Base-by-base conservation (phyloP, 805 yeast genomes). In the Sugiyamaella chiloensis region DNA sequence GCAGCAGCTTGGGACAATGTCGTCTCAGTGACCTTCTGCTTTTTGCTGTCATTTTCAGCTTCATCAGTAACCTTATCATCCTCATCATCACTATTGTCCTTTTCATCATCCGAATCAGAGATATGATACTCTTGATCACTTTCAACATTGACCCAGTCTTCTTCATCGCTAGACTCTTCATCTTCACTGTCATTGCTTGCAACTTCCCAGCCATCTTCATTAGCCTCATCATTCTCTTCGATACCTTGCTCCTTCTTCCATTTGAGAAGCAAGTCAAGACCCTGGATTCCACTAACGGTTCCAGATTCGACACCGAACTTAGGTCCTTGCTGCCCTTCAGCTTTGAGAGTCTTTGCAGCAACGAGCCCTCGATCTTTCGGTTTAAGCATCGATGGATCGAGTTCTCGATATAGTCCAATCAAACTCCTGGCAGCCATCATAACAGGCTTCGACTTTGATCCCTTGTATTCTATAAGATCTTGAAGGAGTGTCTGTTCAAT, bases 331-430 rank as follows among this genome's bases (percentile, higher is more conserved):
- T 58, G 59, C 23, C 50, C 61, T 24, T 71, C 70, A 46, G 77
- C 82, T 56, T 83, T 85, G 50, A 91, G 54, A 50, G 80, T 93
- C 80, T 90, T 84, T 14, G 95, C 75, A 6, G 96, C 98, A 20
- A 74, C 71, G 69, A 93, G 91, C 63, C 99, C 99, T 64, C 99
- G 79, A 64, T 93, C 98, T 62, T 88, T 89, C 58, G 82, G 76
- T 46, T 78, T 75, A 59, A 93, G 76, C 97, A 93, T 87, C 54
- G 91, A 96, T 4, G 99, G 99, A 2, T 96, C 97, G 48, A 90
- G 83, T 53, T 90, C 97, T 67, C 99, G 79, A 68, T 87, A 93
- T 46, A 93, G 72, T 0, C 93, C 71, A 49, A 93, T 80, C 67
- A 93, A 75, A 4, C 93, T 79, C 58, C 95, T 80, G 1, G 99